Conservation (phyloP, 371 early-diverging fungal genomes). For the Gilbertella persicaria region DNA sequence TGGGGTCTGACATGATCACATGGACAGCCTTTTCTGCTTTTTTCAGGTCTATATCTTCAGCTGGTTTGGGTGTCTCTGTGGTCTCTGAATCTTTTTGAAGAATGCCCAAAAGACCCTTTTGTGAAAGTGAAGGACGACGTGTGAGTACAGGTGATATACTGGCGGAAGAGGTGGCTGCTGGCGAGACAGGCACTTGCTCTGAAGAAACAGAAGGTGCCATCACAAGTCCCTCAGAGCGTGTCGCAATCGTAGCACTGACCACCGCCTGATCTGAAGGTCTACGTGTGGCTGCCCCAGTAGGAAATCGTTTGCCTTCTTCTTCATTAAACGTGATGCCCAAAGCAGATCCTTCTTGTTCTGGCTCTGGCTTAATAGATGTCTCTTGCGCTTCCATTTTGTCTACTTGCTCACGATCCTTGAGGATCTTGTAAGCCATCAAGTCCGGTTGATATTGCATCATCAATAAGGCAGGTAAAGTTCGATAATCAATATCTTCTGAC, state of each 20-base stretch:
- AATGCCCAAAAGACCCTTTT: conserved; percentile 4
- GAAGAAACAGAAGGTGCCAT: conserved; percentile 4
- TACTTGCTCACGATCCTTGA: conserved; percentile 6
- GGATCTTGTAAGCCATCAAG: conserved; percentile 24
- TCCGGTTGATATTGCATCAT: conserved; percentile 64
- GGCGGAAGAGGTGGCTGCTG: neutral
- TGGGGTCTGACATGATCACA: conserved; percentile 31
- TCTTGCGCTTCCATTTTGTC: neutral
- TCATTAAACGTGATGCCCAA: conserved; percentile 5
- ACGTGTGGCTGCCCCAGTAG: conserved; percentile 1
- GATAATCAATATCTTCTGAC: conserved; percentile 55
- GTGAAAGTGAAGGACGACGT: conserved; percentile 4
- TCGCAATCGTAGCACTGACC: conserved; percentile 1
- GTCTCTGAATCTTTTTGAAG: conserved; percentile 5
- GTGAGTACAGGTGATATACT: neutral
- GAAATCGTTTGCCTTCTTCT: neutral
- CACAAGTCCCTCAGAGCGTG: conserved; percentile 6
- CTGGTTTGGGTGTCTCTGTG: neutral
- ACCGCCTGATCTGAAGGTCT: conserved; percentile 8
- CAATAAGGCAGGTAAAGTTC: conserved; percentile 59
- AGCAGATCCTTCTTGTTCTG: conserved; percentile 1
- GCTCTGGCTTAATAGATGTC: neutral
- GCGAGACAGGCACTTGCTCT: neutral
- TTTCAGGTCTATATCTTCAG: neutral
- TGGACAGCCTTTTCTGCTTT: neutral